Base-by-base conservation (phyloP, 495 filamentous ascomycete species). In the Bryoglossum gracile region DNA sequence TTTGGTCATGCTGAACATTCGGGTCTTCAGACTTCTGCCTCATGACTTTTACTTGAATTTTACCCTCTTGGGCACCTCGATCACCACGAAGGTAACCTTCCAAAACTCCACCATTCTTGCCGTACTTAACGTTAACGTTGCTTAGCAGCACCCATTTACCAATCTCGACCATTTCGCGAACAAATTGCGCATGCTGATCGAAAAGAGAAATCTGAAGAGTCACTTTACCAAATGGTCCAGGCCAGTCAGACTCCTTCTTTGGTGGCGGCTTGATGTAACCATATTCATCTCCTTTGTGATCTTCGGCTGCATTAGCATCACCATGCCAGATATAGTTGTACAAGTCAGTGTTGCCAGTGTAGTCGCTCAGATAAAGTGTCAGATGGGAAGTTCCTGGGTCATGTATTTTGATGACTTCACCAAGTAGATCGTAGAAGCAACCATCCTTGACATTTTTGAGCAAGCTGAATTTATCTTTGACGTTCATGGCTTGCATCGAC, bases 301-400 rank as follows among this genome's bases (percentile, higher is more conserved):
- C 68, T 43, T 66, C 58, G 26, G 63, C 53, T 21, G 64, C 60
- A 8, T 63, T 58, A 9, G 60, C 54, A 16, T 61, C 66, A 13
- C 69, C 66, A 51, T 71, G 74, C 17, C 66, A 69, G 41, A 82
- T 79, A 25, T 80, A 64, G 36, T 61, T 45, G 33, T 72, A 78
- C 17, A 97, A 76, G 24, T 56, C 47, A 0, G 64, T 55, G 50
- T 94, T 84, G 19, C 73, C 60, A 8, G 90, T 94, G 64, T 94
- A 98, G 62, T 98, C 92, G 0, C 87, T 89, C 14, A 95, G 61
- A 63, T 90, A 89, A 0, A 98, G 35, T 1, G 83, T 78, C 16
- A 75, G 61, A 45, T 62, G 75, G 14, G 70, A 14, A 69, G 22
- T 61, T 64, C 24, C 65, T 61, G 39, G 63, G 26, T 66, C 73